phyloP scores from a whole-genome alignment of 1,139 yeast genomes.

The Yamadazyma oceani region DNA sequence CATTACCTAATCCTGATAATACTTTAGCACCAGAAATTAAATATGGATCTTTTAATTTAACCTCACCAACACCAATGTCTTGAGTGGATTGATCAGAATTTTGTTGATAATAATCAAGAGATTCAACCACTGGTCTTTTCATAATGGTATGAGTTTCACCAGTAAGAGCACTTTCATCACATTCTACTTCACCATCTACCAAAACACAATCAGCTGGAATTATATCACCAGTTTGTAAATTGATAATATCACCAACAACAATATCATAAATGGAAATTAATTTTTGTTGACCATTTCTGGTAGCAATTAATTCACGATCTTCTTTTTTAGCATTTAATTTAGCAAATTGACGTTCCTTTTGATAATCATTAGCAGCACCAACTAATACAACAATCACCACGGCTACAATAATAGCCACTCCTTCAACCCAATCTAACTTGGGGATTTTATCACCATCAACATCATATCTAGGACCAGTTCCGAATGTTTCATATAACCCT shows the following conservation, averaged over 20 bases:
- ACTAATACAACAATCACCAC: conserved; percentile 87
- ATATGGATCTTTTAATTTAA: conserved; percentile 66
- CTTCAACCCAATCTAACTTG: conserved; percentile 96
- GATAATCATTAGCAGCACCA: conserved; percentile 94
- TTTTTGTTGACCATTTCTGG: conserved; percentile 69
- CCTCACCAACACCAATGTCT: conserved; percentile 50
- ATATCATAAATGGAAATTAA: conserved; percentile 74
- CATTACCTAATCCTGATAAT: conserved; percentile 82
- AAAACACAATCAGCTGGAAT: conserved; percentile 86
- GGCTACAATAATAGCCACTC: conserved; percentile 94
- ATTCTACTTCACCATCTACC: conserved; percentile 75
- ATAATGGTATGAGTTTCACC: conserved; percentile 88
- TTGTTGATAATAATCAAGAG: conserved; percentile 34
- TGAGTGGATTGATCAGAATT: conserved; percentile 29
- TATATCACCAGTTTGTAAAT: conserved; percentile 90
- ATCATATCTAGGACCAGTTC: conserved; percentile 75
- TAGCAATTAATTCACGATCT: conserved; percentile 75
- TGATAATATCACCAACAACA: conserved; percentile 81
- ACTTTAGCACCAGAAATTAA: conserved; percentile 90
- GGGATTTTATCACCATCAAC: conserved; percentile 74
- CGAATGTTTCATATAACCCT: conserved; percentile 91
- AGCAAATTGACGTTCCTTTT: conserved; percentile 92
- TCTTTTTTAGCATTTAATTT: conserved; percentile 84
- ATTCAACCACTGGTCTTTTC: conserved; percentile 57
- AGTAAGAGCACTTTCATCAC: conserved; percentile 90